These are phyloP conservation scores for Castanopsis chinensis DNA, from an alignment of 306 rosid genomes.

Conservation along the genomic window DNA sequence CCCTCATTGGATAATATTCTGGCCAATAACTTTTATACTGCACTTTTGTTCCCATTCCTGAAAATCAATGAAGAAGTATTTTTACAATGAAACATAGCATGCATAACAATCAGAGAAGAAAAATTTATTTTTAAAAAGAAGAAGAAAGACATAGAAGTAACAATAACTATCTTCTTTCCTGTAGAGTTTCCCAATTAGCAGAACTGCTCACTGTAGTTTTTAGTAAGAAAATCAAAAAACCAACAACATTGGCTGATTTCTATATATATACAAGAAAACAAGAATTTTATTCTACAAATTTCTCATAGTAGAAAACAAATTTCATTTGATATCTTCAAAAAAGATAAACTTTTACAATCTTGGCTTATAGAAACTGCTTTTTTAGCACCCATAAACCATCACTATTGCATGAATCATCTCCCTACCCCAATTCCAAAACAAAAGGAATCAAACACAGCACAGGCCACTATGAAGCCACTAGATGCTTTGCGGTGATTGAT, in stretches of 20 bases:
- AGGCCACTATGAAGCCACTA: too few relatives aligned
- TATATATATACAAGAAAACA: not conserved
- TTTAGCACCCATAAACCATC: too few relatives aligned
- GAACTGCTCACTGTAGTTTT: not conserved
- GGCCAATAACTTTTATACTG: slow-evolving; percentile 64
- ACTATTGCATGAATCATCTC: too few relatives aligned
- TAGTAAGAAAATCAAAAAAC: not conserved
- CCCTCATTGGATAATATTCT: slow-evolving; percentile 83
- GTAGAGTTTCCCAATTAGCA: not conserved
- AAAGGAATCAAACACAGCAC: too few relatives aligned
- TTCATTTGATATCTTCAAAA: not conserved
- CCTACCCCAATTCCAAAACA: too few relatives aligned
- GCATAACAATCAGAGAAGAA: not conserved
- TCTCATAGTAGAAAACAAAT: not conserved
- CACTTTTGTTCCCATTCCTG: slow-evolving; percentile 99
- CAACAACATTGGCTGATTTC: not conserved
- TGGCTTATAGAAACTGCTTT: too few relatives aligned
- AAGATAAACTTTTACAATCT: not conserved
- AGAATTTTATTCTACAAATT: not conserved
- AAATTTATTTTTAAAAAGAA: too few relatives aligned
- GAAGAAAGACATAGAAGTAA: too few relatives aligned
- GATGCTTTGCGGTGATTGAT: too few relatives aligned
- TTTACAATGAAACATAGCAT: slow-evolving; percentile 11
- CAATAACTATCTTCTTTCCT: not conserved
- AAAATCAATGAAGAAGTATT: slow-evolving; percentile 22